Base-by-base conservation (phyloP, 495 filamentous ascomycete genomes). In the Aspergillus nanangensis region DNA sequence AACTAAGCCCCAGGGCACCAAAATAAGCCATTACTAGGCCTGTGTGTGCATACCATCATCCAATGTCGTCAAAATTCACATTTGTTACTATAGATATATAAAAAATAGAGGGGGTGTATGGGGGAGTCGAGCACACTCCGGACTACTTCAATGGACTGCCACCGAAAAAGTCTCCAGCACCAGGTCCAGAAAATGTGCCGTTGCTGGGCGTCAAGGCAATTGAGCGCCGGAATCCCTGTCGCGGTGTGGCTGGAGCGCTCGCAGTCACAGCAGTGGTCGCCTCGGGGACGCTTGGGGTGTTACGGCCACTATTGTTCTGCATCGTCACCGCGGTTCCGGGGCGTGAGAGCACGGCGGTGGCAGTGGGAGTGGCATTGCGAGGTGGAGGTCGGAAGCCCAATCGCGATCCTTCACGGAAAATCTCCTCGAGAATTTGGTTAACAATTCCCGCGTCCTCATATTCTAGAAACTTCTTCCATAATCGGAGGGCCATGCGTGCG, bases 381-480 rank as follows among this genome's bases (percentile, higher is more conserved):
- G 67, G 62, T 32, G 88, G 90, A 1, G 86, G 83, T 46, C 86
- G 84, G 66, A 86, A 96, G 38, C 83, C 81, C 19, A 73, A 78
- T 40, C 79, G 84, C 48, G 72, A 75, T 24, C 80, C 94, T 67
- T 79, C 80, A 41, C 72, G 74, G 60, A 93, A 95, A 18, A 95
- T 86, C 48, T 91, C 86, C 53, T 87, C 77, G 31, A 96, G 75
- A 62, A 91, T 90, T 39, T 74, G 68, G 4, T 67, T 57, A 32
- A 94, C 72, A 13, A 94, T 79, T 1, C 92, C 93, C 0, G 86
- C 88, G 51, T 92, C 89, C 14, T 82, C 70, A 51, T 88, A 96
- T 66, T 97, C 90, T 42, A 84, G 76, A 59, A 89, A 96, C 62
- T 95, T 95, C 22, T 84, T 76, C 73, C 92, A 97, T 3, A 99